Evolutionary conservation across 2,329 filamentous ascomycete genomes (phyloP).

Genomic region (Claviceps paspali): DNA sequence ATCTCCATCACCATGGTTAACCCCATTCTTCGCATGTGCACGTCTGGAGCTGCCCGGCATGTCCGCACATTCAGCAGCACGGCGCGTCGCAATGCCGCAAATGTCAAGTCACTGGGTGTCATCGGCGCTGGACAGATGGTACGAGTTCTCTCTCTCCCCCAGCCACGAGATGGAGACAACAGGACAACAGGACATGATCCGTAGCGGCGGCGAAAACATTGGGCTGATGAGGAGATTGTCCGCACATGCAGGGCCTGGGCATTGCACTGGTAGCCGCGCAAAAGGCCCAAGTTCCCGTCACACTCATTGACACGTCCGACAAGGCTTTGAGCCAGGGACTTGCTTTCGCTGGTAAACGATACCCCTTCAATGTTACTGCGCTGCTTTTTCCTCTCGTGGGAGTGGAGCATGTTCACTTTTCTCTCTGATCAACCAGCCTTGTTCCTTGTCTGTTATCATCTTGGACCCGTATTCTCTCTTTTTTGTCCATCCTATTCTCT

Average conservation of each 20-base stretch:
- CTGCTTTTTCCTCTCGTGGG: not conserved
- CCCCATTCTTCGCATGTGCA: constrained; percentile 22
- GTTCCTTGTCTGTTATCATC: not conserved
- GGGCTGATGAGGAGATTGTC: not conserved
- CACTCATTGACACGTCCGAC: constrained; percentile 70
- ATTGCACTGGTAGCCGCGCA: constrained; percentile 90
- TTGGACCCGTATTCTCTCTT: not conserved
- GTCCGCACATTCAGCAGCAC: constrained; percentile 55
- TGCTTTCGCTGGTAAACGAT: constrained; percentile 58
- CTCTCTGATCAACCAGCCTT: not conserved
- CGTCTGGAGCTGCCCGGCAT: constrained; percentile 22
- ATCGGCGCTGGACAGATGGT: constrained; percentile 96
- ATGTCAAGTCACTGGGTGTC: constrained; percentile 80
- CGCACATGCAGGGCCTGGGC: constrained; percentile 56
- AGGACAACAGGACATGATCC: not conserved
- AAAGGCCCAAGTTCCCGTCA: constrained; percentile 70
- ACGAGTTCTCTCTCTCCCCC: constrained; percentile 15
- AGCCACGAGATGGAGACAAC: not conserved
- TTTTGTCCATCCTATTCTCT: no score
- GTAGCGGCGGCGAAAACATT: not conserved
- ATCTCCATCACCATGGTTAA: constrained; percentile 24
- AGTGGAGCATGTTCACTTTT: not conserved
- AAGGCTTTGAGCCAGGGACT: constrained; percentile 77
- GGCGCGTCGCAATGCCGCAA: constrained; percentile 41
- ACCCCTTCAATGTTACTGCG: not conserved